A percentile compares a stretch with the other conserved stretches of the same genome.
phyloP scores from a whole-genome alignment of 805 yeast species.

The Lachancea thermotolerans region DNA sequence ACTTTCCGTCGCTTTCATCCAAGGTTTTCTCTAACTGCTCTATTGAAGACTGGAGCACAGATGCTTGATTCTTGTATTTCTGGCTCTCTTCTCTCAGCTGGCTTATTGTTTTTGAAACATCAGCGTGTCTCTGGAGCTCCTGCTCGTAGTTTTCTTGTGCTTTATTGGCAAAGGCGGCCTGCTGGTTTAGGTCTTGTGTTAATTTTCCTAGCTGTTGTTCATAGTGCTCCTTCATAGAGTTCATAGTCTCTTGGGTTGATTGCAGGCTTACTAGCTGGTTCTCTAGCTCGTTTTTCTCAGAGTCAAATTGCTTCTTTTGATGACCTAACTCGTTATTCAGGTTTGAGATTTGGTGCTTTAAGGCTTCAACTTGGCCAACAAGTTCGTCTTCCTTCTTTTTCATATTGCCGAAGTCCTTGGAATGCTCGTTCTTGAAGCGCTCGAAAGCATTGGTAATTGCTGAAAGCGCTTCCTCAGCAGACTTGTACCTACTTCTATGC shows the following conservation, averaged over 20 bases:
- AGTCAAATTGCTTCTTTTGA: constrained; percentile 24
- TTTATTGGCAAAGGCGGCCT: constrained; percentile 40
- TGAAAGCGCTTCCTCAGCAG: constrained; percentile 60
- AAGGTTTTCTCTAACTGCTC: constrained; percentile 27
- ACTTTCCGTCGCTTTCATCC: constrained; percentile 38
- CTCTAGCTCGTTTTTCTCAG: constrained; percentile 17
- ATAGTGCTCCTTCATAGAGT: constrained; percentile 19
- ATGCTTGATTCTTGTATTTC: constrained; percentile 14
- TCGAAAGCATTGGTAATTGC: constrained; percentile 51
- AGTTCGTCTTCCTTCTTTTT: constrained; percentile 15
- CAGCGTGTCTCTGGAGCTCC: constrained; percentile 50
- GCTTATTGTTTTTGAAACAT: constrained; percentile 38
- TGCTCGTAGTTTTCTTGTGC: constrained; percentile 49
- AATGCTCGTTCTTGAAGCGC: constrained; percentile 30
- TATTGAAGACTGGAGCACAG: constrained; percentile 21
- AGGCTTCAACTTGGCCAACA: constrained; percentile 18
- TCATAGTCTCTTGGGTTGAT: constrained; percentile 20
- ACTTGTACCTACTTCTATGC: constrained; percentile 53
- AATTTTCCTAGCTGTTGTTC: constrained; percentile 28
- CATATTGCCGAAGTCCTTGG: constrained; percentile 1
- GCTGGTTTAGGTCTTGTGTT: constrained; percentile 37
- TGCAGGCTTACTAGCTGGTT: constrained; percentile 29
- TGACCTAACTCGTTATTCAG: constrained; percentile 28
- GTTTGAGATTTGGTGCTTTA: constrained; percentile 29
- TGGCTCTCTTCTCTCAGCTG: constrained; percentile 35